A percentile compares a stretch with the other conserved stretches of the same genome.
Conservation (phyloP, 2,329 filamentous ascomycete species). For the Alternaria novae-zelandiae region DNA sequence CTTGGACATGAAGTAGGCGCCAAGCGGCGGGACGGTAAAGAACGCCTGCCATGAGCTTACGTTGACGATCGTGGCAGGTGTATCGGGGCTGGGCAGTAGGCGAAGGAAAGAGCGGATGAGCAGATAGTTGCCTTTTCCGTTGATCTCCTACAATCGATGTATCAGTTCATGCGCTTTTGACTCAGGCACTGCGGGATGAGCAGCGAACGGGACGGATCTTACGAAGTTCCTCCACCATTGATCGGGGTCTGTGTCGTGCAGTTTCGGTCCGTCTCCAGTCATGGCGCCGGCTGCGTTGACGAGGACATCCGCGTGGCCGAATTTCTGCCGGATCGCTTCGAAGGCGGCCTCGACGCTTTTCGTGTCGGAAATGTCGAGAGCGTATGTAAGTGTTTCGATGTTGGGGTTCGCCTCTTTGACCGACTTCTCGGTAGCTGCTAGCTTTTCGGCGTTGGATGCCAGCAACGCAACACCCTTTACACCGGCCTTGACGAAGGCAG, state of each 20-base stretch:
- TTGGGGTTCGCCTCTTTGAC: slow-evolving; percentile 36
- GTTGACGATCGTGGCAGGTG: slow-evolving; percentile 31
- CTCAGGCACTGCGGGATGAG: not conserved
- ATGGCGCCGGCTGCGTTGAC: slow-evolving; percentile 24
- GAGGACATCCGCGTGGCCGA: slow-evolving; percentile 25
- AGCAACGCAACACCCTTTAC: slow-evolving; percentile 44
- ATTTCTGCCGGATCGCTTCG: slow-evolving; percentile 19
- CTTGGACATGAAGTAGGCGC: slow-evolving; percentile 22
- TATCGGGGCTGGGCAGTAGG: slow-evolving; percentile 18
- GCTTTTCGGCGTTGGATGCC: slow-evolving; percentile 33
- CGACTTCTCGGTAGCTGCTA: slow-evolving; percentile 29
- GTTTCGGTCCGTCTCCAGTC: slow-evolving; percentile 14
- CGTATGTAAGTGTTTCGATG: slow-evolving; percentile 37
- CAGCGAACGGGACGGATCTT: not conserved
- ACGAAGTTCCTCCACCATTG: slow-evolving; percentile 29
- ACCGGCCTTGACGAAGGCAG: slow-evolving; percentile 44
- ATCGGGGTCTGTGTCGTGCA: slow-evolving; percentile 24
- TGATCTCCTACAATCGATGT: slow-evolving; percentile 35
- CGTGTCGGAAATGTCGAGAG: slow-evolving; percentile 37
- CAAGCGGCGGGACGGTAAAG: slow-evolving; percentile 9
- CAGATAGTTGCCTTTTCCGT: slow-evolving; percentile 43
- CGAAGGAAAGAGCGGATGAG: slow-evolving; percentile 40
- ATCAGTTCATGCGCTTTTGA: not conserved
- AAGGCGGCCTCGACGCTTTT: slow-evolving; percentile 23
- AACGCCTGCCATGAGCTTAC: slow-evolving; percentile 16